These are phyloP conservation scores for Basipetospora chlamydospora DNA, from an alignment of 2,329 filamentous ascomycete genomes.

Conservation along the genomic window DNA sequence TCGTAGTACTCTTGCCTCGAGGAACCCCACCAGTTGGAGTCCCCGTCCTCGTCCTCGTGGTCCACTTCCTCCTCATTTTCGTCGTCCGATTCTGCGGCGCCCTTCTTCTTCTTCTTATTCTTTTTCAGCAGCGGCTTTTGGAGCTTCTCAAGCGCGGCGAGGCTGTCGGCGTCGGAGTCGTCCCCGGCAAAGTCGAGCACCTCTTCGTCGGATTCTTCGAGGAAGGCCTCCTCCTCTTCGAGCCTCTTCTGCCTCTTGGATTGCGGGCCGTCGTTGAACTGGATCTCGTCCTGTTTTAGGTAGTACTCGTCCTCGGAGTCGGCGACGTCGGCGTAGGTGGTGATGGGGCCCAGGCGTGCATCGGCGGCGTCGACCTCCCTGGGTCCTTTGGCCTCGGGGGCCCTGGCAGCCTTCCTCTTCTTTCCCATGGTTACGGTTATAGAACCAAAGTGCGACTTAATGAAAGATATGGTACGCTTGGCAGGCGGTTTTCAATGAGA, in stretches of 20 bases:
- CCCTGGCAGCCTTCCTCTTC: constrained; percentile 55
- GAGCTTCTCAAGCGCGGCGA: constrained; percentile 13
- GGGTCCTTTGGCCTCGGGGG: constrained; percentile 31
- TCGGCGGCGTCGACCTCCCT: constrained; percentile 41
- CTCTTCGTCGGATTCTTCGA: constrained; percentile 50
- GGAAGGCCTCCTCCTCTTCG: constrained; percentile 48
- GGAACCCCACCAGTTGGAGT: constrained; percentile 68
- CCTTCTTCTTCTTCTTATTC: constrained; percentile 14
- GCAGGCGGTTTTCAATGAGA: no score
- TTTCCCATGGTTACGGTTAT: constrained; percentile 33
- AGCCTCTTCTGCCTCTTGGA: constrained; percentile 62
- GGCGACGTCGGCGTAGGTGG: constrained; percentile 68
- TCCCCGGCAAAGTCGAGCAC: constrained; percentile 35
- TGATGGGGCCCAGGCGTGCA: constrained; percentile 45
- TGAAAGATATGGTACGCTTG: no score
- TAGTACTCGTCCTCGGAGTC: constrained; percentile 93
- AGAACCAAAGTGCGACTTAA: background rate
- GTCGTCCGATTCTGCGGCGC: constrained; percentile 40
- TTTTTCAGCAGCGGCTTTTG: background rate
- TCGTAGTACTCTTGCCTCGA: constrained; percentile 88
- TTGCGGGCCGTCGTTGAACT: constrained; percentile 67
- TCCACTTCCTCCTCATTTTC: constrained; percentile 32
- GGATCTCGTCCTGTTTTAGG: constrained; percentile 68
- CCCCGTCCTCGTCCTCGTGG: constrained; percentile 39
- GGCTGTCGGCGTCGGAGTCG: constrained; percentile 21